Base-by-base conservation (phyloP, 2,329 filamentous ascomycete species). In the Botrytis byssoidea region DNA sequence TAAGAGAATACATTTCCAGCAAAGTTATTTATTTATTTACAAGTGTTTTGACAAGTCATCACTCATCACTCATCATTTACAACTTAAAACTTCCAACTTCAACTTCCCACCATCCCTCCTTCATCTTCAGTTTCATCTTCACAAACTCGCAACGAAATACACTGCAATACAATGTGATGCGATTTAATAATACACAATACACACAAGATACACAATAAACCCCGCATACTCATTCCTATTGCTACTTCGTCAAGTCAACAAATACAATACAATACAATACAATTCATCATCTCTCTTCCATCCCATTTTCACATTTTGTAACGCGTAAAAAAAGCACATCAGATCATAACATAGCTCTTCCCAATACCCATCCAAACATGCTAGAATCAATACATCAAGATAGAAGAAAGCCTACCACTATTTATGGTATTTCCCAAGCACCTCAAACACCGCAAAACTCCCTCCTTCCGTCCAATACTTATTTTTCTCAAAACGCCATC, bases 381-480 rank as follows among this genome's bases (percentile, higher is more conserved):
- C 16, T 68, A 29, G 35, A 55, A 29, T 6, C 12, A 18, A 46
- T 16, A 22, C 25, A 22, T 25, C 18, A 44, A 59, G n/a, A 44
- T 44, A 72, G 42, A 66, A 57, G 51, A 57, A 66, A 72, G 25
- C 46, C 14, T 44, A 60, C 40, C 44, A 66, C 57, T 68, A 10
- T 29, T 29, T n/a, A 60, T 74, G 73, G 71, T 74, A 71, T 74
- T 67, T 69, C 73, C 59, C 66, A 74, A 72, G 48, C 57, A 60
- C n/a, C 48, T 46, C 20, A 6, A 32, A 25, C 12, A 55, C 63
- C 40, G 40, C 22, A 25, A n/a, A 69, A 59, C 32, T 22, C 51
- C 70, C 70, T 20, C 37, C 29, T n/a, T 35, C 12, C 20, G 40
- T 18, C 32, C 18, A 55, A n/a, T 37, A 37, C 16, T n/a, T 10